A percentile compares a stretch with the other conserved stretches of the same genome.
Conservation (phyloP, 495 filamentous ascomycete species). For the Daldinia loculata region DNA sequence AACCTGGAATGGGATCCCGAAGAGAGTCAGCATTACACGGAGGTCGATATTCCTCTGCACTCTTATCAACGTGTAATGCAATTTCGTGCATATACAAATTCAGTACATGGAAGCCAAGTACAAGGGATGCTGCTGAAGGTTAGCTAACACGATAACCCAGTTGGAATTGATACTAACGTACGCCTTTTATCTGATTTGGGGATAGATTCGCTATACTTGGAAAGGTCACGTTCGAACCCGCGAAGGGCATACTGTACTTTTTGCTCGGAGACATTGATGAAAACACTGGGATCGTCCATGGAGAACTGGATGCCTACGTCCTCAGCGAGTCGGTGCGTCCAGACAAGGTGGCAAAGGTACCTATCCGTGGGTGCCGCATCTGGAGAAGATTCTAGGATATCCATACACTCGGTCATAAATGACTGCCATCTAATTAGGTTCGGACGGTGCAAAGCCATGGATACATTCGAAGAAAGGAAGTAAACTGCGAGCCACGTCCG, state of each 20-base stretch:
- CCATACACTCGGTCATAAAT: conserved; percentile 86
- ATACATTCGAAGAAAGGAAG: conserved; percentile 73
- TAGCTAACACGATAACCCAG: conserved; percentile 15
- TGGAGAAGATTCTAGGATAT: conserved; percentile 74
- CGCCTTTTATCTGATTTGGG: conserved; percentile 57
- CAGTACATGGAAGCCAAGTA: conserved; percentile 69
- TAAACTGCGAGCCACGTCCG: conserved; percentile 86
- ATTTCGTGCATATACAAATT: conserved; percentile 90
- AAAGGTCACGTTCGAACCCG: conserved; percentile 77
- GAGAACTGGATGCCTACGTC: conserved; percentile 78
- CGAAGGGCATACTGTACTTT: conserved; percentile 79
- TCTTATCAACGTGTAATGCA: conserved; percentile 76
- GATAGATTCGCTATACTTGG: conserved; percentile 68
- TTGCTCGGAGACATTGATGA: conserved; percentile 73
- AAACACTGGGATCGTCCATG: conserved; percentile 74
- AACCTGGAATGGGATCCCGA: conserved; percentile 49
- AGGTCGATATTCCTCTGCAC: conserved; percentile 66
- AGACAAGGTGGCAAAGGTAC: conserved; percentile 76
- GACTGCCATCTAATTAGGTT: conserved; percentile 82
- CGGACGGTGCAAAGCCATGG: conserved; percentile 82
- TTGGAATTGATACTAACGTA: conserved; percentile 42
- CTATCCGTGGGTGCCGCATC: conserved; percentile 78
- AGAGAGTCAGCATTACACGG: conserved; percentile 56
- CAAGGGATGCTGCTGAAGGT: conserved; percentile 58
- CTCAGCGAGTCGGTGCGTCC: conserved; percentile 80